Evolutionary conservation across 169 alveolate genomes (phyloP), one percentile per base, ranked within the genome.

Genomic region (Blepharisma undulans): DNA sequence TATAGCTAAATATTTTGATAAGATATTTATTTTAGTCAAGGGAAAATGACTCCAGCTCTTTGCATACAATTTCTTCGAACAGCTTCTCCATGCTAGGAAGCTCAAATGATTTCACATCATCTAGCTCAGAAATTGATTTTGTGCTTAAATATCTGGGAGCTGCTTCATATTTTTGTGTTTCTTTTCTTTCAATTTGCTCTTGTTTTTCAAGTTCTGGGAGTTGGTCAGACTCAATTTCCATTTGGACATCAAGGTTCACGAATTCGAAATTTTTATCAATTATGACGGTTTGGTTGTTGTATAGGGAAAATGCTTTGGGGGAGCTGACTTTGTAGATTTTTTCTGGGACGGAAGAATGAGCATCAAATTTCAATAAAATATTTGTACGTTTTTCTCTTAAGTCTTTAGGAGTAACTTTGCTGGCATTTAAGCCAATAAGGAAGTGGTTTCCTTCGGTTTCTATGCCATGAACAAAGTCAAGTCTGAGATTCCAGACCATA

Each of bases 381-480:
- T 82, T 82, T 1, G 89, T 36, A 8, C 29, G 27, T 5, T 59
- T 34, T 32, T 36, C 60, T 34, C 89, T 21, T 32, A 48, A 4
- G 29, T 82, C 89, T 30, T 36, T 32, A 82, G 89, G 89, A 33
- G 89, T 59, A 74, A 32, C 33, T 60, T 32, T 32, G 34, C 89
- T 82, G 5, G 78, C 89, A 30, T 82, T 82, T 4, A 82, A 33
- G 4, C 89, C 76, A n/a, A 82, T 19, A 3, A 82, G 10, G 7
- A 82, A 82, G 7, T 21, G 22, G 10, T 82, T 59, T 21, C 60
- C 34, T 82, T 22, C 48, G 32, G 89, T 4, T 21, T 21, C n/a
- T 8, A 82, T 82, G 7, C 89, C 36, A 60, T 82, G 89, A 36
- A 82, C 27, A 60, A 48, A 82, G 29, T 30, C 77, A 34, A 82